Evolutionary conservation across 2,329 filamentous ascomycete species (phyloP).

Genomic region (Aspergillus persii): DNA sequence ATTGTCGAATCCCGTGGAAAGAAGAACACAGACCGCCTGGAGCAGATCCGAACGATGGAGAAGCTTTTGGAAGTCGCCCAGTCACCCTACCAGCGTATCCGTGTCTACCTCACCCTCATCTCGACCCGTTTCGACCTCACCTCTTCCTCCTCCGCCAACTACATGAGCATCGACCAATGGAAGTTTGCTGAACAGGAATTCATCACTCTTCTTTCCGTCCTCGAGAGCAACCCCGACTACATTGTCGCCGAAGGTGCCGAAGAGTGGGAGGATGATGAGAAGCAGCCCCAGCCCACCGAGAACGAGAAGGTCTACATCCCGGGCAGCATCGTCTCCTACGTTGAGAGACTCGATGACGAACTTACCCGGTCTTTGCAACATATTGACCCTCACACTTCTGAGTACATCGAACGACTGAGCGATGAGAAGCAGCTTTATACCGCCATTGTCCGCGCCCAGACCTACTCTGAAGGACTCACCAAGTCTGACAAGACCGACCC

Average conservation of each 20-base stretch:
- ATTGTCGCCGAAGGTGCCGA: conserved; percentile 89
- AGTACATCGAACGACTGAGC: conserved; percentile 92
- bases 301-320: conserved; percentile 86
- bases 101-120: conserved; percentile 85
- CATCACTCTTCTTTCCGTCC: conserved; percentile 69
- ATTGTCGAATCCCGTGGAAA: conserved; percentile 96
- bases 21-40: conserved; percentile 94
- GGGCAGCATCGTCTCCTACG: conserved; percentile 89
- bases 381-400: conserved; percentile 96
- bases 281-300: conserved; percentile 69
- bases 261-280: conserved; percentile 99
- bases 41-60: conserved; percentile 98
- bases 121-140: conserved; percentile 93
- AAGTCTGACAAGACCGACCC: conserved; percentile 68
- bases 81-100: conserved; percentile 90
- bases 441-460: conserved; percentile 79
- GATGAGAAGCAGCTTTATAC: conserved; percentile 91
- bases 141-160: conserved; percentile 66
- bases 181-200: conserved; percentile 90
- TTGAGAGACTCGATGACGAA: conserved; percentile 95
- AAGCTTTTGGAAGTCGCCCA: conserved; percentile 85
- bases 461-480: conserved; percentile 82
- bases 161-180: conserved; percentile 97
- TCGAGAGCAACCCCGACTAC: conserved; percentile 76
- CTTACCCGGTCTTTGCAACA: conserved; percentile 94